These are phyloP conservation scores for Piromyces finnis DNA, from an alignment of 192 early-diverging fungal species.

Conservation along the genomic window DNA sequence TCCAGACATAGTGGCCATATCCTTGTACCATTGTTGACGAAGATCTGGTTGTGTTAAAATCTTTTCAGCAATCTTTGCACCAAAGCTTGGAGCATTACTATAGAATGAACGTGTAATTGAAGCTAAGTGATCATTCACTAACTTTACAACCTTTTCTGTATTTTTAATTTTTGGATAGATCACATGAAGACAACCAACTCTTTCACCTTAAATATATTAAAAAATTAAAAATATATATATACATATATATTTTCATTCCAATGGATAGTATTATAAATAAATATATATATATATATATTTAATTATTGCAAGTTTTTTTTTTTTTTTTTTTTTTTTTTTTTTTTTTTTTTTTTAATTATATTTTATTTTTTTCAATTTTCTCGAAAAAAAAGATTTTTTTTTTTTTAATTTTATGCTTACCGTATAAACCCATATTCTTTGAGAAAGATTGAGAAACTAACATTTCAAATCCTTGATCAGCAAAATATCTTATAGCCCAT, in stretches of 20 bases:
- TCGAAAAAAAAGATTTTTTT: no score
- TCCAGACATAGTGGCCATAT: neutral
- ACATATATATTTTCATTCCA: no score
- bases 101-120: neutral
- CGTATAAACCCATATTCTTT: constrained; percentile 98
- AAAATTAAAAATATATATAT: no score
- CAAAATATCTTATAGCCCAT: constrained; percentile 84
- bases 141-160: neutral
- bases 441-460: constrained; percentile 83
- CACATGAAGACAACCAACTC: neutral
- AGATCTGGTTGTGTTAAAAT: neutral
- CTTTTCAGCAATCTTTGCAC: neutral
- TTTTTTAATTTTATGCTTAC: constrained; percentile 6
- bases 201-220: neutral
- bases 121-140: neutral
- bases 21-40: neutral
- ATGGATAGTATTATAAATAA: no score
- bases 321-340: no score
- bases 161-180: neutral
- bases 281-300: no score
- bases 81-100: neutral
- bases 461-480: constrained; percentile 74
- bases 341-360: no score
- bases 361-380: no score
- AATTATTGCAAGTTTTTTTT: no score